Evolutionary conservation across 331 rosid genomes (phyloP).

Genomic region (Telfairia occidentalis): DNA sequence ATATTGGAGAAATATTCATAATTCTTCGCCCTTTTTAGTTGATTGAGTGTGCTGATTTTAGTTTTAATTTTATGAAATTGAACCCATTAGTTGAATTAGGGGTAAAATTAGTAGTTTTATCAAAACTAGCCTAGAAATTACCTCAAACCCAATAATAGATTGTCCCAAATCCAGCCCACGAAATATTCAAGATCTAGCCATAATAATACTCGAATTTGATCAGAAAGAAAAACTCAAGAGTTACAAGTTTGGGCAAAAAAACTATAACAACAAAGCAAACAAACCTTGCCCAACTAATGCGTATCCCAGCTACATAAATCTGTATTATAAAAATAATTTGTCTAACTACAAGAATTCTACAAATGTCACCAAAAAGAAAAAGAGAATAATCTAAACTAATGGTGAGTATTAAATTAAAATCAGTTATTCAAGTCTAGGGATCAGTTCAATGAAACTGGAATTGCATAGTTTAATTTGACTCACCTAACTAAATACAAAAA

Average conservation of each 20-base stretch:
- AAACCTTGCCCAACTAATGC: neutral
- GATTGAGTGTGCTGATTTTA: neutral
- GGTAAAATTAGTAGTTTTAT: neutral
- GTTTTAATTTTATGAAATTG: neutral
- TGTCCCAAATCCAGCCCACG: neutral
- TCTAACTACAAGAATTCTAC: neutral
- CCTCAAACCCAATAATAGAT: neutral
- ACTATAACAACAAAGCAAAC: neutral
- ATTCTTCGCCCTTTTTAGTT: neutral
- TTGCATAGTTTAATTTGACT: neutral
- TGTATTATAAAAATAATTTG: neutral
- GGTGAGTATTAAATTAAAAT: neutral
- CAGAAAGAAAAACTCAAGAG: neutral
- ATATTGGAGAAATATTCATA: neutral
- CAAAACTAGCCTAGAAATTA: neutral
- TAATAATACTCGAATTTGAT: neutral
- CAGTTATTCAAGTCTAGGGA: neutral
- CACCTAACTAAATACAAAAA: neutral
- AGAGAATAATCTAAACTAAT: neutral
- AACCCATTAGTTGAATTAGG: neutral
- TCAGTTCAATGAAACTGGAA: neutral
- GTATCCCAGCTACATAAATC: neutral
- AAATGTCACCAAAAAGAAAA: neutral
- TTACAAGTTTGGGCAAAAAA: neutral
- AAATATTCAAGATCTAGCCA: neutral